Evolutionary conservation across 129 eudicot species (phyloP), one percentile per base, ranked within the genome.

Genomic region (Tanacetum coccineum): DNA sequence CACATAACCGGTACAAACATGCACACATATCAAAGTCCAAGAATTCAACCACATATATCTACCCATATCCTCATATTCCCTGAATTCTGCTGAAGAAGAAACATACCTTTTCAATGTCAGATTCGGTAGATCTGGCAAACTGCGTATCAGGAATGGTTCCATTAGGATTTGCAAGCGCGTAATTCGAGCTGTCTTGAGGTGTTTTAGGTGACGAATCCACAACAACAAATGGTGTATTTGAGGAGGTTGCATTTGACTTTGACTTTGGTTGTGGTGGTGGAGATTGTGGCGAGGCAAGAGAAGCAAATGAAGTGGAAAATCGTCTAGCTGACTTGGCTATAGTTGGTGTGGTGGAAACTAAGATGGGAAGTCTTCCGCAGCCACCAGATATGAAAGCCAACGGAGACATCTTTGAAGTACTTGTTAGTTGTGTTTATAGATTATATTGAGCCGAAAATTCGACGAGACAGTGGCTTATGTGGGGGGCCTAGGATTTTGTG

Each of bases 91-190:
- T 8, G 55, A 67, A 49, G 6, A 11, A 36, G 10, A 54, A 48
- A 2, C 22, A 9, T 54, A 17, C 98, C 87, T 80, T 81, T 79
- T 92, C 98, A 57, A 92, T 85, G 61, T 74, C 58, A 6, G 90
- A 78, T 52, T 92, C 98, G 3, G 95, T 76, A 53, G 85, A 80
- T 28, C 76, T 81, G 8, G 72, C 72, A 59, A 81, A 78, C 4
- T 64, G 80, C n/a, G 74, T 74, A 71, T 76, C 61, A 0, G 82
- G 82, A 81, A 56, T 52, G 13, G 64, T 78, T 20, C 89, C 95
- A 49, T 74, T 85, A 12, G 81, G 81, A 53, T 68, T 85, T n/a
- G 71, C 81, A 57, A 81, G 9, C 0, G 86, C 73, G 64, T 76
- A 85, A 52, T 67, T 81, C 47, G 53, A 53, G 36, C 57, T 59